Base-by-base conservation (phyloP, 208 protist species). In the Vickermania spadyakhi region DNA sequence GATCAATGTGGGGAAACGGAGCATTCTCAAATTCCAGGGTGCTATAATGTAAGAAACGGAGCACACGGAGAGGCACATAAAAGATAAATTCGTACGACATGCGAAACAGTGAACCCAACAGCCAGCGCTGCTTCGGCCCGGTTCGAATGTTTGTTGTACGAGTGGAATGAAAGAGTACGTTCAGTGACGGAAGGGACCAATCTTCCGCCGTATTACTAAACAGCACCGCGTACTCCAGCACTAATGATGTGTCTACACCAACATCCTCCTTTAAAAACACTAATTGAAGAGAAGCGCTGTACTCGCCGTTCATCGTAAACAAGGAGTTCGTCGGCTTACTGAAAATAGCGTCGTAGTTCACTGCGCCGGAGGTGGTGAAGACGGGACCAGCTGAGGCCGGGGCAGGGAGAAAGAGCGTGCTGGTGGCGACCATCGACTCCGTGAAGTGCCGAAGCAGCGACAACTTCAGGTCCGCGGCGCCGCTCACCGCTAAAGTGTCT, bases 311-410 rank as follows among this genome's bases (percentile, higher is more conserved):
- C 1, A 76, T 75, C 56, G 75, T 79, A 56, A 91, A 91, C 70
- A 91, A 79, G 1, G 78, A 69, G 0, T 45, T 45, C 36, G 66
- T 63, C 3, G 55, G 64, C n/a, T 70, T 25, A 28, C 60, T 56
- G 58, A 91, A 91, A 18, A 91, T 72, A 2, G 62, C 64, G 45
- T 81, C 70, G 26, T 80, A 58, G 50, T 84, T 81, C 3, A 91
- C 70, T 4, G 68, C 72, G 52, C 84, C 84, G 5, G 54, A 62
- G 0, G 61, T 61, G 52, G 70, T 70, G 52, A 91, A 88, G 7
- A 86, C 64, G 51, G 77, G 65, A 18, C 31, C 53, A 0, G 56
- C n/a, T 11, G 66, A 52, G n/a, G 55, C 60, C 4, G 59, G n/a
- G 5, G 76, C 69, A 0, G 84, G 79, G 55, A 91, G 66, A 41